phyloP scores from a whole-genome alignment of 2,329 filamentous ascomycete species.

The Talaromyces piceae region DNA sequence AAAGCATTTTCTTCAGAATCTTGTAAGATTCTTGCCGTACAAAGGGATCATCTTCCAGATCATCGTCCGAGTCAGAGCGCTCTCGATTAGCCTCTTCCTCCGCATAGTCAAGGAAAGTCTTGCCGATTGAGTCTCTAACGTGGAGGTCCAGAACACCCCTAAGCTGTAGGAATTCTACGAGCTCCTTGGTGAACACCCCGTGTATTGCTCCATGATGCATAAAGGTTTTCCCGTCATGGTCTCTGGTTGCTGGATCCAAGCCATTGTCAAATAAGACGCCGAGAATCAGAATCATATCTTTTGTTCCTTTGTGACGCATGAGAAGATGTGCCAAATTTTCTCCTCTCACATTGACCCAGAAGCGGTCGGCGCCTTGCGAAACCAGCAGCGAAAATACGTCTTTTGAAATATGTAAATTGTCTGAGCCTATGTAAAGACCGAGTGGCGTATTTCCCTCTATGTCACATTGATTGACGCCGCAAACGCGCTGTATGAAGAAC shows the following conservation, averaged over 20 bases:
- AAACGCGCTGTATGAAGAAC: slow-evolving; percentile 11
- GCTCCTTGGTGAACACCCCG: slow-evolving; percentile 13
- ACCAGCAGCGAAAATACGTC: slow-evolving; percentile 2
- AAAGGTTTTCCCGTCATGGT: no score
- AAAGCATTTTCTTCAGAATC: no score
- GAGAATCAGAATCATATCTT: no score
- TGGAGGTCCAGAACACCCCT: slow-evolving; percentile 5
- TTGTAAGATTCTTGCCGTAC: no score
- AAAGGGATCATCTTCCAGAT: no score
- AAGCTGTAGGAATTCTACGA: slow-evolving; percentile 8
- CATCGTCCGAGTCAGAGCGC: not conserved
- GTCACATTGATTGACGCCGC: slow-evolving; percentile 11
- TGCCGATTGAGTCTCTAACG: slow-evolving; percentile 9
- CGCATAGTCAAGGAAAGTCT: slow-evolving; percentile 15
- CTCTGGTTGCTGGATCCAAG: no score
- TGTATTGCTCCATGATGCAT: slow-evolving; percentile 16
- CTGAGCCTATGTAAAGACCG: slow-evolving; percentile 12
- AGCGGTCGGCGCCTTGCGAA: not conserved
- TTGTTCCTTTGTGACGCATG: no score
- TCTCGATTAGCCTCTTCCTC: slow-evolving; percentile 3
- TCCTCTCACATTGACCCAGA: slow-evolving; percentile 6
- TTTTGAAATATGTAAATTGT: slow-evolving; percentile 9
- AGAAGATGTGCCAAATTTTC: slow-evolving; percentile 12
- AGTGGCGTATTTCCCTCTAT: slow-evolving; percentile 11
- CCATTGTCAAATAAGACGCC: no score